A percentile compares a stretch with the other conserved stretches of the same genome.
These are phyloP conservation scores for Venustampulla echinocandica DNA, from an alignment of 495 filamentous ascomycete species.

Conservation along the genomic window DNA sequence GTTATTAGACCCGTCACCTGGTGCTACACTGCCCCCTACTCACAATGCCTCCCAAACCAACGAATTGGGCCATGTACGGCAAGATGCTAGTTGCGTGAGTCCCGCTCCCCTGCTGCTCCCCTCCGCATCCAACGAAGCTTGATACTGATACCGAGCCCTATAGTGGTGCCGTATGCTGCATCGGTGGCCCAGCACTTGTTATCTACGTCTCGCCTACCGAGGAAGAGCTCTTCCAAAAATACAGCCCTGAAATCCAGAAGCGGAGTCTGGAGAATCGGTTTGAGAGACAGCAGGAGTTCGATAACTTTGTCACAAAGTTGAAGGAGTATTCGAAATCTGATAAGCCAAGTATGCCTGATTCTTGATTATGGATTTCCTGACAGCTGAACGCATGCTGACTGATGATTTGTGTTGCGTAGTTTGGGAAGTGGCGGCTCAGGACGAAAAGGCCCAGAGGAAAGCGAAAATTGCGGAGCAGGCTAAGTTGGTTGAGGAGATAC, in stretches of 20 bases:
- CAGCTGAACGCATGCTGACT: no score
- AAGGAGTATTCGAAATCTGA: constrained; percentile 86
- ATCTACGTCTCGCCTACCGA: constrained; percentile 74
- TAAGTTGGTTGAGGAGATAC: constrained; percentile 42
- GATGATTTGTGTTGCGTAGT: constrained; percentile 31
- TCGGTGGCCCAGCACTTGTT: constrained; percentile 83
- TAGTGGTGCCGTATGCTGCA: constrained; percentile 58
- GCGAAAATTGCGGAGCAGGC: constrained; percentile 43
- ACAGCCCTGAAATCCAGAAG: constrained; percentile 88
- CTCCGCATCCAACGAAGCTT: neutral
- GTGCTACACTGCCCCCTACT: no score
- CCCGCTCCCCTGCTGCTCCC: constrained; percentile 6
- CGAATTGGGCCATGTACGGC: constrained; percentile 26
- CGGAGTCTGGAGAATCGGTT: constrained; percentile 66
- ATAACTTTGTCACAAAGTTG: constrained; percentile 72
- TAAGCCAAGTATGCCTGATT: constrained; percentile 51
- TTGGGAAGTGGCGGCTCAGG: constrained; percentile 65
- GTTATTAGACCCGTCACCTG: no score
- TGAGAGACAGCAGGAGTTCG: constrained; percentile 71
- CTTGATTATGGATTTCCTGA: no score
- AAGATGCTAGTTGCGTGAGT: constrained; percentile 38
- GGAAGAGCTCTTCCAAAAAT: constrained; percentile 83
- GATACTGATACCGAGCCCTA: constrained; percentile 6
- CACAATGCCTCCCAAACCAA: constrained; percentile 22
- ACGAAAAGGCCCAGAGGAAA: constrained; percentile 45